Conservation (phyloP, 371 early-diverging fungal genomes). For the Haplosporangium sp. region DNA sequence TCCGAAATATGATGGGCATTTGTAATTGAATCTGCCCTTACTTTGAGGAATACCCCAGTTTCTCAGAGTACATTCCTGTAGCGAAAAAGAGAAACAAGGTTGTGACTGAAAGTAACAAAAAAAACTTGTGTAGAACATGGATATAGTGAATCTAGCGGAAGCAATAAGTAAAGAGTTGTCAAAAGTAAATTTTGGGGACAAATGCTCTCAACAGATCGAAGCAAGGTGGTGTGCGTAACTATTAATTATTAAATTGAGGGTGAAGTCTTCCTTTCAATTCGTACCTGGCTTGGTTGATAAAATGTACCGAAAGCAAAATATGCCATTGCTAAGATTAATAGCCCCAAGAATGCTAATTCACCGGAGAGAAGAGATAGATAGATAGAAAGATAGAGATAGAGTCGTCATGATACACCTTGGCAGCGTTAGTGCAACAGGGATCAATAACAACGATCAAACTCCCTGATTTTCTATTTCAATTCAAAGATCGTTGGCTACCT, state of each 20-base stretch:
- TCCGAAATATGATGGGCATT: neutral
- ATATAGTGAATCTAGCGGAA: slow-evolving; percentile 38
- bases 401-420: neutral
- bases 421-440: no score
- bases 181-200: neutral
- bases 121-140: slow-evolving; percentile 56
- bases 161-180: neutral
- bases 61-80: slow-evolving; percentile 74
- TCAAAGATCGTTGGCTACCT: slow-evolving; percentile 55
- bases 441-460: no score
- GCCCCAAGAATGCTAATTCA: slow-evolving; percentile 38
- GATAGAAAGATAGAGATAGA: neutral
- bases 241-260: no score
- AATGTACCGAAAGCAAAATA: slow-evolving; percentile 52
- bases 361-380: neutral
- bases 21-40: slow-evolving; percentile 41
- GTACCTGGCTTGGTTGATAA: slow-evolving; percentile 48
- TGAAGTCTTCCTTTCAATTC: slow-evolving; percentile 1
- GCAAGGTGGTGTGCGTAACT: neutral
- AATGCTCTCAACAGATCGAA: slow-evolving; percentile 1
- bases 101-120: slow-evolving; percentile 46
- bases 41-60: slow-evolving; percentile 73
- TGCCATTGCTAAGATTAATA: slow-evolving; percentile 31
- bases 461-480: neutral
- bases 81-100: slow-evolving; percentile 63